Evolutionary conservation across 2,329 filamentous ascomycete genomes (phyloP).

Genomic region (Ophiobolus disseminans): DNA sequence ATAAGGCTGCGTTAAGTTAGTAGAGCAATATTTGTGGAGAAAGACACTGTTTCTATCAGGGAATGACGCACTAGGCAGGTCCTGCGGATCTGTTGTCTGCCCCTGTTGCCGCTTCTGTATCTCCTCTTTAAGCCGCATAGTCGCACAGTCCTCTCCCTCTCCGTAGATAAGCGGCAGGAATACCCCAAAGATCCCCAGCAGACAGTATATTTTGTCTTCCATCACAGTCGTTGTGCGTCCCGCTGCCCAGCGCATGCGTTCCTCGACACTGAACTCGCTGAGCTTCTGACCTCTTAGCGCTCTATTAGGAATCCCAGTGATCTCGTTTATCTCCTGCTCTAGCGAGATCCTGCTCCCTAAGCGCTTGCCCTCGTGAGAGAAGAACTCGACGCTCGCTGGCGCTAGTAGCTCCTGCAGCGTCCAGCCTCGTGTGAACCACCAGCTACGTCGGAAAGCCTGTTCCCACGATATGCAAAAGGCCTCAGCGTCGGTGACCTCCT

Average conservation of each 20-base stretch:
- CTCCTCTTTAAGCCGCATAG: constrained; percentile 20
- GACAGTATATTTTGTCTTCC: constrained; percentile 33
- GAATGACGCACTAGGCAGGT: constrained; percentile 1
- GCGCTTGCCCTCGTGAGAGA: constrained; percentile 15
- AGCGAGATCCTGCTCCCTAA: constrained; percentile 20
- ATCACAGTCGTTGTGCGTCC: constrained; percentile 24
- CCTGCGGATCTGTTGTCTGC: constrained; percentile 1
- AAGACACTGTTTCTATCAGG: background rate
- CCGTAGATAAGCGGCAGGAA: constrained; percentile 10
- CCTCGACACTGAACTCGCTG: constrained; percentile 19
- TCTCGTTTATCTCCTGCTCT: constrained; percentile 13
- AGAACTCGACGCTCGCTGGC: constrained; percentile 23
- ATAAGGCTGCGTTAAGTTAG: constrained; percentile 16
- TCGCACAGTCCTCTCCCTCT: constrained; percentile 27
- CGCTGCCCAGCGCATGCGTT: constrained; percentile 34
- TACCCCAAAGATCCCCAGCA: constrained; percentile 36
- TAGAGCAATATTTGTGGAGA: background rate
- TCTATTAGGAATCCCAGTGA: constrained; percentile 20
- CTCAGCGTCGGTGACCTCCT: constrained; percentile 6
- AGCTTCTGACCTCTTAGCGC: constrained; percentile 14
- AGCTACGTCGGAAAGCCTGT: constrained; percentile 12
- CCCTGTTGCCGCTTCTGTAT: constrained; percentile 19
- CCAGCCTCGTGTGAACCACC: too few species aligned
- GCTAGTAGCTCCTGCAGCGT: too few species aligned
- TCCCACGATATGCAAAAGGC: constrained; percentile 14